A percentile compares a stretch with the other conserved stretches of the same genome.
Evolutionary conservation across 139 green algal genomes (phyloP).

Genomic region (Chlorella sorokiniana): DNA sequence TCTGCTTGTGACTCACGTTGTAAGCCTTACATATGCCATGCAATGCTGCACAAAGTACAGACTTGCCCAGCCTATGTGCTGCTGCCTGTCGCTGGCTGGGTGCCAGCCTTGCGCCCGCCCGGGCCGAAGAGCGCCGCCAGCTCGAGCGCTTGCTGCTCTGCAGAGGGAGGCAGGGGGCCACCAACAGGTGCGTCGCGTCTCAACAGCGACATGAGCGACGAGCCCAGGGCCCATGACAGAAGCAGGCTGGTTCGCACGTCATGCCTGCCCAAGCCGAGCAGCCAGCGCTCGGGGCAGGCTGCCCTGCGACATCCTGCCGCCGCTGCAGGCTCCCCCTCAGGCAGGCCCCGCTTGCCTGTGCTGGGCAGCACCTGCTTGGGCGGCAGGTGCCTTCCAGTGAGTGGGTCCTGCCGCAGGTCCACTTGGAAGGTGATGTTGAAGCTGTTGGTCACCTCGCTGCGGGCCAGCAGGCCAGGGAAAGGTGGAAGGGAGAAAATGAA

Average conservation of each 20-base stretch:
- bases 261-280: too few species aligned
- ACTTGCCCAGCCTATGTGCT: not conserved
- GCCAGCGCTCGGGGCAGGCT: too few species aligned
- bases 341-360: too few species aligned
- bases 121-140: constrained; percentile 9
- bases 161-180: not conserved
- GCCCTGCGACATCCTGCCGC: too few species aligned
- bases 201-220: not conserved
- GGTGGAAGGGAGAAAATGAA: not conserved
- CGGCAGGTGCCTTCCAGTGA: not conserved
- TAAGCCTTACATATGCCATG: too few species aligned
- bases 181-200: not conserved
- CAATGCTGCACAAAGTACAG: too few species aligned
- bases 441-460: constrained; percentile 58
- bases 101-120: not conserved
- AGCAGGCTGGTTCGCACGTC: not conserved
- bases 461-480: not conserved
- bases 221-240: not conserved
- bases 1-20: too few species aligned
- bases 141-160: constrained; percentile 24
- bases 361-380: constrained; percentile 41
- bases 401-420: not conserved
- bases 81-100: not conserved
- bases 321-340: too few species aligned
- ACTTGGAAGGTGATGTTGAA: constrained; percentile 56